Base-by-base conservation (phyloP, 495 filamentous ascomycete species). In the Xylaria cubensis region DNA sequence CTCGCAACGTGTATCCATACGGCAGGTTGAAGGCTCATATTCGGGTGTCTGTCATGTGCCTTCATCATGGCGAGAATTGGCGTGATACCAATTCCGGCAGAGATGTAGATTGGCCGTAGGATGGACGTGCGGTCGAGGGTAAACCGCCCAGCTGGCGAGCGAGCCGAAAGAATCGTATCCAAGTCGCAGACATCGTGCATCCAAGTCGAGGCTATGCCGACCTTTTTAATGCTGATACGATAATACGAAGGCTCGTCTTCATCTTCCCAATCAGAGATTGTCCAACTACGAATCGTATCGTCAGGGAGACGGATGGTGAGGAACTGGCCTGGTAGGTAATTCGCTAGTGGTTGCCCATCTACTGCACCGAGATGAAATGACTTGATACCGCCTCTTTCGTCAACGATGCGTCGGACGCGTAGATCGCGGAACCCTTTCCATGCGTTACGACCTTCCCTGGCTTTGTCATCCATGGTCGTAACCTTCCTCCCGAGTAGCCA, bases 21-120 rank as follows among this genome's bases (percentile, higher is more conserved):
- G 19, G 70, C 48, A 7, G 61, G 68, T 3, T 32, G 24, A 7
- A 8, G 15, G 26, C 46, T 53, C 61, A 72, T 34, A 36, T 66
- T 66, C 5, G 61, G 36, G 62, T 64, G 70, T 1, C 7, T 44
- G 36, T 59, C 70, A 29, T 72, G 70, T 21, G 50, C 63, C 64
- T 68, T 62, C 63, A 68, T 67, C 70, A 68, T 67, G 41, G 70
- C 55, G 41, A 72, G 64, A 32, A 72, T 68, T 5, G 70, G 70
- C n/a, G 64, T 72, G 34, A 72, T 72, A 42, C 70, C 70, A 15
- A 72, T 68, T 0, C 64, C 64, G 4, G 70, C 70, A 0, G 70
- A 72, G 51, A 67, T 26, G 10, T 72, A 72, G 12, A 72, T 41
- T 7, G 19, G 69, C 44, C 69, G 59, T 34, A 71, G 62, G 8